Conservation (phyloP, 148 eudicot species). For the Rhododendron simsii region DNA sequence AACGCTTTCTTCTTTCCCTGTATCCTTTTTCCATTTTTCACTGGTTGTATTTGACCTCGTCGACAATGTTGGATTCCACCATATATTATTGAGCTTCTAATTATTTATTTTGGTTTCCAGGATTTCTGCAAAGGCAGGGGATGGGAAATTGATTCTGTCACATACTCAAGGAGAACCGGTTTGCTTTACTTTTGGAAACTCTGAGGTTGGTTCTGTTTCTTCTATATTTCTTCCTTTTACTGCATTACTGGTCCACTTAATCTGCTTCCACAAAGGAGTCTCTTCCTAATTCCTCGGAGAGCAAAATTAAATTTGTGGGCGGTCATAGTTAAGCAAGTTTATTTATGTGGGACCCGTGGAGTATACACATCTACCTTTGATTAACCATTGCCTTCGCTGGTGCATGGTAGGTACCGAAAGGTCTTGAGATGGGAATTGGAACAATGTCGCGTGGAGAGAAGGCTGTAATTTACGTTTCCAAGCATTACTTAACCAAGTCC, state of each 20-base stretch:
- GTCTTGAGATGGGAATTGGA: conserved; percentile 96
- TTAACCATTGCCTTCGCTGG: not conserved
- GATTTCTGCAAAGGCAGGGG: conserved; percentile 75
- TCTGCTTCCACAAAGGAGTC: not conserved
- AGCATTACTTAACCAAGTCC: conserved; percentile 53
- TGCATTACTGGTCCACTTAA: not conserved
- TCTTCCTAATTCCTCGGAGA: not conserved
- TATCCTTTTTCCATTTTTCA: not conserved
- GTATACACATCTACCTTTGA: not conserved
- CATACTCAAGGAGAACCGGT: conserved; percentile 67
- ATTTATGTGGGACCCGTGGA: not conserved
- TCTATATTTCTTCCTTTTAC: conserved; percentile 1
- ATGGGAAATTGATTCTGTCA: conserved; percentile 60
- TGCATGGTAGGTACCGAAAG: conserved; percentile 64
- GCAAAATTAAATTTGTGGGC: not conserved
- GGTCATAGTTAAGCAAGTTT: not conserved
- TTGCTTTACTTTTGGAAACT: conserved; percentile 81
- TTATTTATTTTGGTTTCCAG: conserved; percentile 34
- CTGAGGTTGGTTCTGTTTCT: conserved; percentile 49
- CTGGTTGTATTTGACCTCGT: not conserved
- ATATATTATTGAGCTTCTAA: not conserved
- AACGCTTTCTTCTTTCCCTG: conserved; percentile 3
- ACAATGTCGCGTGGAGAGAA: conserved; percentile 90
- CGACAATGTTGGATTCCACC: not conserved
- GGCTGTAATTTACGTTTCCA: conserved; percentile 70